A percentile compares a stretch with the other conserved stretches of the same genome.
phyloP scores from a whole-genome alignment of 2,329 filamentous ascomycete genomes.

The Alternaria angustiovoidea region DNA sequence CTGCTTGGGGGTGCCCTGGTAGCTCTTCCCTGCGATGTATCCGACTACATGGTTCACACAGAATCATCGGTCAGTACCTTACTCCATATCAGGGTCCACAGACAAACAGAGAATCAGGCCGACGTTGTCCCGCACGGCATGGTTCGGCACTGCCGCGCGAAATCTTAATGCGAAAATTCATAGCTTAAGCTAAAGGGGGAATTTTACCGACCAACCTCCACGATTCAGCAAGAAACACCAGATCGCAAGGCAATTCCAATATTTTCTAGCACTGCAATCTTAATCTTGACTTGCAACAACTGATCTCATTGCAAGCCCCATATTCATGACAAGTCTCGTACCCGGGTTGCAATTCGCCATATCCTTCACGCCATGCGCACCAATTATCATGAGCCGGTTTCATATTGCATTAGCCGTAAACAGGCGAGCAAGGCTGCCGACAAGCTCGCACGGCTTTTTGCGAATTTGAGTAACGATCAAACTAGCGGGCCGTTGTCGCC shows the following conservation, averaged over 20 bases:
- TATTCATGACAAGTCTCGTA: not conserved
- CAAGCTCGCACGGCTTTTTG: slow-evolving; percentile 20
- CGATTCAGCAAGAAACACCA: not conserved
- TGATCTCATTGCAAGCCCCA: not conserved
- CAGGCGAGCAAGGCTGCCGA: slow-evolving; percentile 21
- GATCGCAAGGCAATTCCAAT: not conserved
- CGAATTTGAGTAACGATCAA: slow-evolving; percentile 22
- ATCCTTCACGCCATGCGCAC: slow-evolving; percentile 13
- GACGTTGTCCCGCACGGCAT: slow-evolving; percentile 12
- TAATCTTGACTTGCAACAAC: slow-evolving; percentile 4
- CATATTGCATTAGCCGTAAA: slow-evolving; percentile 19
- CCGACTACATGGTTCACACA: slow-evolving; percentile 12
- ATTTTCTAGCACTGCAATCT: slow-evolving; percentile 3
- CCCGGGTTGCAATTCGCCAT: not conserved
- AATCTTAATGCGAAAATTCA: not conserved
- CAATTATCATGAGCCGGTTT: slow-evolving; percentile 5
- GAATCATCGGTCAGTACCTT: slow-evolving; percentile 6
- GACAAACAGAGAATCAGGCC: slow-evolving; percentile 1
- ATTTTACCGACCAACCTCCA: slow-evolving; percentile 2
- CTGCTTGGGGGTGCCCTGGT: slow-evolving; percentile 14
- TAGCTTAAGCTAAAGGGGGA: not conserved
- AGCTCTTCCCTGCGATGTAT: slow-evolving; percentile 6
- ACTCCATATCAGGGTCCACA: slow-evolving; percentile 7
- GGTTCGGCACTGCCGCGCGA: slow-evolving; percentile 11
- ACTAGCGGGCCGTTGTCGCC: slow-evolving; percentile 36